phyloP scores from a whole-genome alignment of 805 yeast species.

The Candida cerambycidarum region DNA sequence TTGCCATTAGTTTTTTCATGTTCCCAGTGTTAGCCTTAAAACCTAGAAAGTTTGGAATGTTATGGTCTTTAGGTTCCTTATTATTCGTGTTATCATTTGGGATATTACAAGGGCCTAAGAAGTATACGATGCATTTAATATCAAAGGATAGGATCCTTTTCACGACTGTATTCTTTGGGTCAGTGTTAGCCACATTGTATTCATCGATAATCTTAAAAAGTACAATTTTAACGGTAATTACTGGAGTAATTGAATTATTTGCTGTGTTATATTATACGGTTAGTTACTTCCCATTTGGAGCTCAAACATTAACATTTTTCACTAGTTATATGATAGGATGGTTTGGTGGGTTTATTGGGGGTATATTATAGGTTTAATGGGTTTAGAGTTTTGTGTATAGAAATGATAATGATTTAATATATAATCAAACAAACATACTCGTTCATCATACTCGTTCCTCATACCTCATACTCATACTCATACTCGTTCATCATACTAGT shows the following conservation, averaged over 20 bases:
- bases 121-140: slow-evolving; percentile 69
- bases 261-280: slow-evolving; percentile 89
- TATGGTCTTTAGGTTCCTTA: slow-evolving; percentile 91
- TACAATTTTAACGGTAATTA: slow-evolving; percentile 71
- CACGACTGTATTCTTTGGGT: slow-evolving; percentile 75
- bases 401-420: slow-evolving; percentile 1
- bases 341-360: slow-evolving; percentile 49
- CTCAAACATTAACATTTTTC: slow-evolving; percentile 62
- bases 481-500: not conserved
- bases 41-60: slow-evolving; percentile 86
- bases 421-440: slow-evolving; percentile 1
- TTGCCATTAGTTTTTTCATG: slow-evolving; percentile 74
- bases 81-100: slow-evolving; percentile 89
- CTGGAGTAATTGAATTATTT: slow-evolving; percentile 73
- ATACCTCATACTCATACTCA: too few relatives aligned
- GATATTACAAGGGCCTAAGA: slow-evolving; percentile 87
- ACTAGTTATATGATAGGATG: slow-evolving; percentile 45
- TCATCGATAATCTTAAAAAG: slow-evolving; percentile 67
- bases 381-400: not conserved
- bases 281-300: slow-evolving; percentile 95
- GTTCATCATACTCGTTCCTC: not conserved
- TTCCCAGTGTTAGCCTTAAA: slow-evolving; percentile 87
- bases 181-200: slow-evolving; percentile 75
- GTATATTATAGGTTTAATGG: slow-evolving; percentile 20
- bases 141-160: slow-evolving; percentile 79